Conservation (phyloP, 257 asterid species). For the Lithospermum erythrorhizon region DNA sequence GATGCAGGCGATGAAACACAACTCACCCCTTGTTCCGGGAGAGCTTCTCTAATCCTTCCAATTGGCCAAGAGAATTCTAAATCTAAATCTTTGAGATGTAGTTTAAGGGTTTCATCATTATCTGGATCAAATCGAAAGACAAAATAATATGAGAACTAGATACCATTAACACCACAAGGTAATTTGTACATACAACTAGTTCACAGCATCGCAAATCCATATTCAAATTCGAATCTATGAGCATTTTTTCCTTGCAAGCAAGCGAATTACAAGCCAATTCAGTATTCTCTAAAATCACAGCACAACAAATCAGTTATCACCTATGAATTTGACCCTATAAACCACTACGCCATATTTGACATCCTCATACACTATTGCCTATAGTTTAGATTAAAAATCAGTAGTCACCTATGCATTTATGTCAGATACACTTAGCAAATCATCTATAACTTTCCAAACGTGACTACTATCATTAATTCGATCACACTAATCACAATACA, state of each 20-base stretch:
- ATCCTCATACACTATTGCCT: not conserved
- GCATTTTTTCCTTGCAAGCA: no score
- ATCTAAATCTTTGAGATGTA: constrained; percentile 68
- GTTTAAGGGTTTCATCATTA: constrained; percentile 57
- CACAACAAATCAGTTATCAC: not conserved
- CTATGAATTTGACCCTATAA: no score
- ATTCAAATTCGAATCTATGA: no score
- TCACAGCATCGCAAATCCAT: not conserved
- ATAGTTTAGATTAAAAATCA: not conserved
- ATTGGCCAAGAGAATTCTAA: constrained; percentile 82
- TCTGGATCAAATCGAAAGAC: constrained; percentile 28
- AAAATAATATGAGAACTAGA: constrained; percentile 2
- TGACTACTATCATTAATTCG: no score
- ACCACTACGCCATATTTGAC: not conserved
- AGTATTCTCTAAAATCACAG: no score
- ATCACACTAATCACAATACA: no score
- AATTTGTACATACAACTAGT: not conserved
- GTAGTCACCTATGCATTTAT: not conserved
- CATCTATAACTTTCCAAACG: no score
- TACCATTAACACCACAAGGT: constrained; percentile 2
- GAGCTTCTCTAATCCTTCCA: constrained; percentile 62
- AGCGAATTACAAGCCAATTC: no score
- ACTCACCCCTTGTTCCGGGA: constrained; percentile 44
- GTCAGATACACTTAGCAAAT: no score
- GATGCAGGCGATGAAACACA: constrained; percentile 51